Evolutionary conservation across 1,139 yeast genomes (phyloP), one percentile per base, ranked within the genome.

Genomic region (Kurtzmaniella natalensis): DNA sequence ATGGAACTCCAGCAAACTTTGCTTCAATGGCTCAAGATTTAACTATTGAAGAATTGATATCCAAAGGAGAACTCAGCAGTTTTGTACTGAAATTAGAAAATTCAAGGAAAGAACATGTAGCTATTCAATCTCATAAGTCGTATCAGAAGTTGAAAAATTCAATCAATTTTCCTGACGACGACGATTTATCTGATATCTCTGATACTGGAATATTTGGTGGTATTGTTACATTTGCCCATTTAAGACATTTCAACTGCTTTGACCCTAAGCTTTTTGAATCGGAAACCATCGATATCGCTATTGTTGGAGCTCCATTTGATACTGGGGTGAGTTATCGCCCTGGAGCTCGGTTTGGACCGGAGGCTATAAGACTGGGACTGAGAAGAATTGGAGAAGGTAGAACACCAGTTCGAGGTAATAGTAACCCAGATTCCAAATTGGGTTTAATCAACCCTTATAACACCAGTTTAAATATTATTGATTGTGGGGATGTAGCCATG

Each of bases 401-500:
- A 8, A 47, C 57, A 2, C 60, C 66, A 2, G 65, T 59, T 13
- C 48, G 69, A 42, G 46, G 41, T 6, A 50, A 48, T 17, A 63
- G 63, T 1, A 48, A 48, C 21, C 44, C 51, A 44, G 38, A 41
- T 1, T 41, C 48, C 13, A 46, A 46, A 18, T 44, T 50, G 33
- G 37, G 47, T 6, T 44, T 46, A 26, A 41, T 48, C 2, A 48
- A 59, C 36, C 64, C 64, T 1, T 57, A 55, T 35, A 51, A 54
- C 27, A 26, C 33, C 2, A 63, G 64, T 39, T 51, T 53, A 18
- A 43, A 61, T 5, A 57, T 66, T 18, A 60, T 73, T 4, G 80
- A 74, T 44, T 74, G 79, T 50, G 80, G 79, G 5, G 79, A 74
- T 47, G 70, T 73, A 8, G 72, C 77, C 16, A 64, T 73, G 71